Evolutionary conservation across 768 basidiomycete genomes (phyloP), one percentile per base, ranked within the genome.

Genomic region (Tulasnella sp.): DNA sequence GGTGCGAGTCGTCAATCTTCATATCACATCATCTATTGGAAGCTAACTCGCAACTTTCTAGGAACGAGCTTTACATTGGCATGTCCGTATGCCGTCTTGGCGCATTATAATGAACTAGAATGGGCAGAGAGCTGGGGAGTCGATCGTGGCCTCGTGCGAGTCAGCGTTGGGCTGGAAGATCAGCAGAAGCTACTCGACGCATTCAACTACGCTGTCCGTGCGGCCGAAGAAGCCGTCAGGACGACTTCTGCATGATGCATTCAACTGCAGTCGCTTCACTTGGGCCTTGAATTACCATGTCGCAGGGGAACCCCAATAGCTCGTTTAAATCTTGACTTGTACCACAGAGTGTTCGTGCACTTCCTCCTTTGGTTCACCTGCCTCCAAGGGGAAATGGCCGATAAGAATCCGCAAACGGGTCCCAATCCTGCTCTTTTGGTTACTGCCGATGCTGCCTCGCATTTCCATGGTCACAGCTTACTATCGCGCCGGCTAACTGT

Each of bases 31-130:
- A 17, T 17, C 1, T 51, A 29, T 4, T 49, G 3, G 2, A 1
- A 23, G 13, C 19, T 42, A 4, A 19, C 43, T 38, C 30, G n/a
- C 3, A 67, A 66, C 62, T 66, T 65, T 53, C 43, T 21, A 59
- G 95, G 95, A 1, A 97, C 95, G 21, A 96, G 91, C 76, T 97
- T 97, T 70, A 97, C 95, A 1, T 78, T 98, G 29, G 91, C 92
- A 30, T 93, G 84, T 65, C 95, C 94, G 24, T 98, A 90, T 69
- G 88, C 90, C 9, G 83, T 98, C 60, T 76, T 99, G 24, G 95
- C 89, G 38, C 95, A 98, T 70, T 97, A 82, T 65, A 68, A 73
- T 0, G 95, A 99, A 71, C 73, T 95, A 63, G 88, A 86, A 38
- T 99, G 95, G 95, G 95, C 94, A 15, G 84, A 80, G 51, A 73